Conservation (phyloP, 2,329 filamentous ascomycete genomes). For the Paecilomyces niveus region DNA sequence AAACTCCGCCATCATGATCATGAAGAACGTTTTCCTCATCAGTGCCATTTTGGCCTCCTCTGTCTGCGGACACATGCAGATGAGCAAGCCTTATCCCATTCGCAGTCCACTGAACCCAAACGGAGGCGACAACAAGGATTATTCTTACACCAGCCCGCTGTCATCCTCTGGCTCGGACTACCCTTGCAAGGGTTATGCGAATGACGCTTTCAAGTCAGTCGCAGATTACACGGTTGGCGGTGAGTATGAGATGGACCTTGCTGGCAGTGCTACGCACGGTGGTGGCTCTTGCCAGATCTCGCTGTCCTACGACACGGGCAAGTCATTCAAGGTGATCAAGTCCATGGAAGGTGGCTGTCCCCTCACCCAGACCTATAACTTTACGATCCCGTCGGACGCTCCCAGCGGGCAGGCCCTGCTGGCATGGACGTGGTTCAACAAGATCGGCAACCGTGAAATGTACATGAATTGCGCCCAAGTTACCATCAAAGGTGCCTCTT, state of each 20-base stretch:
- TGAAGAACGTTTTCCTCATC: slow-evolving; percentile 26
- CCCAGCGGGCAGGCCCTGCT: slow-evolving; percentile 57
- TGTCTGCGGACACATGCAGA: slow-evolving; percentile 46
- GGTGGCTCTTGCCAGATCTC: slow-evolving; percentile 73
- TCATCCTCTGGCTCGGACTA: slow-evolving; percentile 54
- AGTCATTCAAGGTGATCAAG: slow-evolving; percentile 62
- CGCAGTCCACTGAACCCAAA: slow-evolving; percentile 45
- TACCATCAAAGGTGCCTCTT: slow-evolving; percentile 42
- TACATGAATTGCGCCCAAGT: slow-evolving; percentile 81
- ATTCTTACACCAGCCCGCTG: slow-evolving; percentile 65
- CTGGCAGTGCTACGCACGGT: slow-evolving; percentile 55
- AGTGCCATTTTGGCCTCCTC: slow-evolving; percentile 24
- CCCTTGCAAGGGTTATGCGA: slow-evolving; percentile 66
- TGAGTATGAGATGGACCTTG: slow-evolving; percentile 56
- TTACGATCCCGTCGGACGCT: slow-evolving; percentile 59
- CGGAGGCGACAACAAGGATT: slow-evolving; percentile 51
- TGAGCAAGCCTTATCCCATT: slow-evolving; percentile 49
- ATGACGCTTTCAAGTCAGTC: slow-evolving; percentile 46
- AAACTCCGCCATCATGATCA: slow-evolving; percentile 8
- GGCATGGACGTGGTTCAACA: slow-evolving; percentile 73
- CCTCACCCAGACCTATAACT: slow-evolving; percentile 50
- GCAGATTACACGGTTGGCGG: slow-evolving; percentile 57
- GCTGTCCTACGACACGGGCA: slow-evolving; percentile 65
- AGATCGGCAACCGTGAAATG: slow-evolving; percentile 71
- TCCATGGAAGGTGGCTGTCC: slow-evolving; percentile 55